Evolutionary conservation across 768 basidiomycete genomes (phyloP).

Genomic region (Pleurotus ostreatus): DNA sequence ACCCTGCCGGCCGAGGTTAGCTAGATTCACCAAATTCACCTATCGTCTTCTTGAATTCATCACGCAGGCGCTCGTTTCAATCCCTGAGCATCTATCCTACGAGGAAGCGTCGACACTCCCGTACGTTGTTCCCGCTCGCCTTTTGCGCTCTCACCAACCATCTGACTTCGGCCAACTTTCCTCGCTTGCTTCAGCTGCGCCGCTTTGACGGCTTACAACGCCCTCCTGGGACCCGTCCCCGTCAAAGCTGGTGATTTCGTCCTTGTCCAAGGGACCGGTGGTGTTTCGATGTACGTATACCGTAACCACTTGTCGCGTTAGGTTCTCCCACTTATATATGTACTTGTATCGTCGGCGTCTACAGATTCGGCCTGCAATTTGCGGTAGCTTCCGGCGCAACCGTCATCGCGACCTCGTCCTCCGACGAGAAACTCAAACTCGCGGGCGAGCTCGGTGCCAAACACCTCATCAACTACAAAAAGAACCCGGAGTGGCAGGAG

Average conservation of each 20-base stretch:
- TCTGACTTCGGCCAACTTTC: too few relatives aligned
- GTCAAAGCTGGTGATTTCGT: conserved; percentile 60
- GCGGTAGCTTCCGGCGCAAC: conserved; percentile 59
- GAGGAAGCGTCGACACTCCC: conserved; percentile 65
- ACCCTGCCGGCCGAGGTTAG: conserved; percentile 40
- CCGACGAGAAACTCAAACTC: conserved; percentile 55
- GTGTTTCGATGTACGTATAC: conserved; percentile 44
- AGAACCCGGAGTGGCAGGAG: conserved; percentile 52
- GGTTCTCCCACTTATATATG: too few relatives aligned
- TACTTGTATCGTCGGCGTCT: not conserved
- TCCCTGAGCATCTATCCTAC: conserved; percentile 57
- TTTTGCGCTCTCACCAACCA: not conserved
- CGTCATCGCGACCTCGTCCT: conserved; percentile 66
- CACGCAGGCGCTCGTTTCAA: conserved; percentile 39
- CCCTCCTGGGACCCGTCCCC: conserved; percentile 42
- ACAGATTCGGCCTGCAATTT: conserved; percentile 53
- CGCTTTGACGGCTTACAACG: conserved; percentile 62
- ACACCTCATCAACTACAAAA: conserved; percentile 60
- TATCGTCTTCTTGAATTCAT: not conserved
- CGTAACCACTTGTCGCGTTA: not conserved
- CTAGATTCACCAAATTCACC: not conserved
- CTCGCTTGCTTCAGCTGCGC: conserved; percentile 36
- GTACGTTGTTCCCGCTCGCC: conserved; percentile 23
- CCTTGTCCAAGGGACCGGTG: conserved; percentile 52
- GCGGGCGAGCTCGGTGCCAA: conserved; percentile 48